phyloP scores from a whole-genome alignment of 768 basidiomycete species.

The Lactifluus volemus region DNA sequence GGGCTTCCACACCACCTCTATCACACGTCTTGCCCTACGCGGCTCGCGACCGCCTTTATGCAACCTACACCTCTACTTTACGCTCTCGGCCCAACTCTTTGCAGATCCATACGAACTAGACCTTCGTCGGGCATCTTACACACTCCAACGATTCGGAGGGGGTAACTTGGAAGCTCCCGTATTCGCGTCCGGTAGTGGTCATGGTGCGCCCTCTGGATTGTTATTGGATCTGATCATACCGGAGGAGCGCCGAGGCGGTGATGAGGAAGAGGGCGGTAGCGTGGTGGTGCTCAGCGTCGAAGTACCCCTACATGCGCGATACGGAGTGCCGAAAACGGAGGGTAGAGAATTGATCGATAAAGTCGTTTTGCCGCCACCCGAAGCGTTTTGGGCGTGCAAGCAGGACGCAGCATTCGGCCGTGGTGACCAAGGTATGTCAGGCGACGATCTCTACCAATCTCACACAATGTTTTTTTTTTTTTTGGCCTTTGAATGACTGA shows the following conservation, averaged over 20 bases:
- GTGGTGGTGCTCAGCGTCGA: not conserved
- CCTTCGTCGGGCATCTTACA: not conserved
- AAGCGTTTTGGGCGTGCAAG: constrained; percentile 9
- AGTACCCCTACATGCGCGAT: constrained; percentile 9
- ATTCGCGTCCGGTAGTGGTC: not conserved
- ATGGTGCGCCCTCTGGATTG: not conserved
- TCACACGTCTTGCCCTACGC: not conserved
- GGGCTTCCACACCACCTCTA: not conserved
- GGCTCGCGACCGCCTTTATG: not conserved
- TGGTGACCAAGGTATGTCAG: not conserved
- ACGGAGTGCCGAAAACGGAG: not conserved
- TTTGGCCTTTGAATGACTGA: not conserved
- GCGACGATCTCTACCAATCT: too few relatives aligned
- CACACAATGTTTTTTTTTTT: not conserved
- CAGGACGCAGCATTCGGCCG: not conserved
- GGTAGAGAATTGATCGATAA: not conserved
- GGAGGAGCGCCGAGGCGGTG: not conserved
- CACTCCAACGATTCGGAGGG: constrained; percentile 12
- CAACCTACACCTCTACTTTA: constrained; percentile 3
- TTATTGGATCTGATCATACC: constrained; percentile 6
- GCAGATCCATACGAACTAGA: constrained; percentile 5
- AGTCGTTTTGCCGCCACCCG: not conserved
- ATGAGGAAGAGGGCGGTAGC: too few relatives aligned
- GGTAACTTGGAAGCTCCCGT: constrained; percentile 7
- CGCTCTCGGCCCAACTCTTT: constrained; percentile 1